Evolutionary conservation across 179 eudicot species (phyloP).

Genomic region (Beta lomatogona): DNA sequence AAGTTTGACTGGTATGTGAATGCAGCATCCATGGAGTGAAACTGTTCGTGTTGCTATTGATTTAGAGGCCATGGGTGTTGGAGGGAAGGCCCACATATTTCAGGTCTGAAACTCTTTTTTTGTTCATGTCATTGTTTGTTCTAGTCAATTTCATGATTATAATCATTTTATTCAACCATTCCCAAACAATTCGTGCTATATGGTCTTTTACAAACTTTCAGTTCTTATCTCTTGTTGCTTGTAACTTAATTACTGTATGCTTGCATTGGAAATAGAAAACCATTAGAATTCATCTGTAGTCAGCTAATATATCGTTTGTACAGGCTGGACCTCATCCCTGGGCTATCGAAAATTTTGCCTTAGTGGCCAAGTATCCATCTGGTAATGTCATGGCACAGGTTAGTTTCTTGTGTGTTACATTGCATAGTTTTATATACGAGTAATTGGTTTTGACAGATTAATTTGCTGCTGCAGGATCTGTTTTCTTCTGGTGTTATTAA

Average conservation of each 20-base stretch:
- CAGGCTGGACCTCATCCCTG: conserved; percentile 94
- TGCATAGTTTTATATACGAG: not conserved
- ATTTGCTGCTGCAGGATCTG: conserved; percentile 71
- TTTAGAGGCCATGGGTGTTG: conserved; percentile 96
- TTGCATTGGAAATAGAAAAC: conserved; percentile 3
- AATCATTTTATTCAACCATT: not conserved
- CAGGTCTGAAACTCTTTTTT: conserved; percentile 55
- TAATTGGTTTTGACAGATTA: not conserved
- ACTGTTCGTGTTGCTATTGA: conserved; percentile 80
- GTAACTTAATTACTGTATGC: not conserved
- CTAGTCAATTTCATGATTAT: not conserved
- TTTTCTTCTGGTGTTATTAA: conserved; percentile 82
- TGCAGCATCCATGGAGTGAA: conserved; percentile 98
- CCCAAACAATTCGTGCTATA: not conserved
- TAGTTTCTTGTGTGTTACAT: conserved; percentile 23
- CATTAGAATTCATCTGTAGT: not conserved
- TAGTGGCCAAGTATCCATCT: conserved; percentile 86
- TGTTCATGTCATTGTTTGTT: not conserved
- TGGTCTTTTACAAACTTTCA: not conserved
- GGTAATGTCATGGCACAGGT: conserved; percentile 83
- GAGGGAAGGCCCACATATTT: conserved; percentile 85
- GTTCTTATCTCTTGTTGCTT: conserved; percentile 1
- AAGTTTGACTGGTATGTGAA: not conserved
- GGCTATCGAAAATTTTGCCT: conserved; percentile 87
- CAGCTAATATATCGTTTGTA: conserved; percentile 13